Evolutionary conservation across 2,329 filamentous ascomycete genomes (phyloP), one percentile per base, ranked within the genome.

Genomic region (Nakataea oryzae): DNA sequence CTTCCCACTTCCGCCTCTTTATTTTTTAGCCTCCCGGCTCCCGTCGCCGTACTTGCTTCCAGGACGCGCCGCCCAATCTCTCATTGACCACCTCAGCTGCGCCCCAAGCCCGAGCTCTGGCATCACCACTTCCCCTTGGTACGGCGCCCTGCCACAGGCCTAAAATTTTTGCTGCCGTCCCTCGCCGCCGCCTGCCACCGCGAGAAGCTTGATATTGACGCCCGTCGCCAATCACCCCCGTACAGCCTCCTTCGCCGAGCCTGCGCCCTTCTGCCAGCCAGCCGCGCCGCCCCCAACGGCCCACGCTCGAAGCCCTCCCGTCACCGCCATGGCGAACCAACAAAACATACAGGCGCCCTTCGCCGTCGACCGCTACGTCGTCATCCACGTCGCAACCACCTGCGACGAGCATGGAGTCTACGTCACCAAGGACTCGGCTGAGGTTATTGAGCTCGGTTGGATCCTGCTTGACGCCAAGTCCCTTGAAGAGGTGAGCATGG

Each of bases 351-450:
- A 85, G 69, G 80, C 79, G 60, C 84, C 85, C 69, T 82, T 87
- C 69, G 89, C 89, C 78, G 85, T 96, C 77, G 95, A 99, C 80
- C 90, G 93, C 75, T 99, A 96, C 78, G 89, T 97, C 68, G 91
- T 99, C 72, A 96, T 97, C 75, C 95, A 99, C 77, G 93, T 97
- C 72, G 95, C 95, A 66, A 99, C 95, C 47, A 99, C 95, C 69
- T 99, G 95, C 78, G 95, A 99, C 76, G 95, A 99, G 76, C 95
- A 99, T 78, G 95, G 95, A 66, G 95, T 99, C 67, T 99, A 99
- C 76, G 95, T 99, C 64, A 99, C 95, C 64, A 97, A 97, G 79
- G 95, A 99, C 78, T 97, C 95, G 64, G 95, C 95, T 65, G 95
- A 99, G 80, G 95, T 99, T 68, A 99, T 99, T 76, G 95, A 99